A percentile compares a stretch with the other conserved stretches of the same genome.
Evolutionary conservation across 129 eudicot genomes (phyloP).

Genomic region (Tagetes erecta): DNA sequence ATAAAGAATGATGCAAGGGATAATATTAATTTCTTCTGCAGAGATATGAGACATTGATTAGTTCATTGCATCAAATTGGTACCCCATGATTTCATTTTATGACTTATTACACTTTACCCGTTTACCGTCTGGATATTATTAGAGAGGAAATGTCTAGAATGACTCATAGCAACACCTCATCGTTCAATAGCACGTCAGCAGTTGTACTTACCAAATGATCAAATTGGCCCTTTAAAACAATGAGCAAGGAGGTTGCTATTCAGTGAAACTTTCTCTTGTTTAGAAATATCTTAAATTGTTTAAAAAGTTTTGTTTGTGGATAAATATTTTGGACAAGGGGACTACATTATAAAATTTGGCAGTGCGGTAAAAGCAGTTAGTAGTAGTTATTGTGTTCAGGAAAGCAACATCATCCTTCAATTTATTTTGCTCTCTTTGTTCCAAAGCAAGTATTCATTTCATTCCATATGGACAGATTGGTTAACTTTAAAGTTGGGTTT

Average conservation of each 20-base stretch:
- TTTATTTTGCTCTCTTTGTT: not conserved
- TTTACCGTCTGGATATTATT: conserved; percentile 3
- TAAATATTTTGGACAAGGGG: not conserved
- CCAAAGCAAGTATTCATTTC: not conserved
- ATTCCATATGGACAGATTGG: not conserved
- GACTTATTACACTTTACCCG: not conserved
- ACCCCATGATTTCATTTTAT: not conserved
- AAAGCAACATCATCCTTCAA: not conserved
- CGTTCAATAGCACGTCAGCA: too few species aligned
- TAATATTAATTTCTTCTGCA: not conserved
- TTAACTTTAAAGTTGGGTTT: not conserved
- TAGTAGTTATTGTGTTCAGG: conserved; percentile 1
- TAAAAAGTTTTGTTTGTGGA: not conserved
- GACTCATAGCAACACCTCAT: too few species aligned
- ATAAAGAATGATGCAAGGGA: not conserved
- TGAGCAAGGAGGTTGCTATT: too few species aligned
- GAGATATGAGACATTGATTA: not conserved
- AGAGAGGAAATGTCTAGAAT: too few species aligned
- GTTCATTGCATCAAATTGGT: not conserved
- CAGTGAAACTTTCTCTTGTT: not conserved
- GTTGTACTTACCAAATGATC: too few species aligned
- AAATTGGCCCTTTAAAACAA: too few species aligned
- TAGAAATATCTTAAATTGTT: too few species aligned
- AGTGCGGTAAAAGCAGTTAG: not conserved
- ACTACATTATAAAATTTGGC: not conserved